Base-by-base conservation (phyloP, 352 stramenopile genomes). In the Phytophthora aleatoria region DNA sequence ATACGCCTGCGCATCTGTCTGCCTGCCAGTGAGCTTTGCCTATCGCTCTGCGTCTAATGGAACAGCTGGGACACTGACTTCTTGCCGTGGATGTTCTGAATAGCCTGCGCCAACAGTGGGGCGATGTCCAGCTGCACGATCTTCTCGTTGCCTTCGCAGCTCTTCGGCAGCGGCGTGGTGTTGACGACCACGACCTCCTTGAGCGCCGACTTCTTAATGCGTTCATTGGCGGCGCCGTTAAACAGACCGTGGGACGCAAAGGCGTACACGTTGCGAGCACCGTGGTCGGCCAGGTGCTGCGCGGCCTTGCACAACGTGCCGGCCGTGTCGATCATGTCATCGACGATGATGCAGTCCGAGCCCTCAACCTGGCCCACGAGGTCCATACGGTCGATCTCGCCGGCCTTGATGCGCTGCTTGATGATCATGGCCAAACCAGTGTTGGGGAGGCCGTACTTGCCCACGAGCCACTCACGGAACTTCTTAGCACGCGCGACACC, bases 311-410 rank as follows among this genome's bases (percentile, higher is more conserved):
- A 99, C 15, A 99, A 74, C 36, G 97, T 99, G 57, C 97, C 98
- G 39, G 97, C 98, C 42, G 98, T 99, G 82, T 99, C 98, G 71
- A 99, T 99, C 98, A 99, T 99, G 79, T 99, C 98, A 76, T 99
- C 98, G 15, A 99, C 98, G 63, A 99, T 99, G 71, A 99, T 99
- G 67, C 97, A 99, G 83, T 99, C 98, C 50, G 93, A 99, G 69
- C 97, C 97, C 54, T 97, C 92, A 20, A 99, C 98, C 62, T 98
- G 97, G 41, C 98, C 98, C 33, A 99, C 98, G 10, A 99, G 85
- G 78, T 99, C 98, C 98, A 99, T 99, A 57, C 90, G 85, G 75
- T 99, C 97, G 49, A 99, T 98, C 73, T 98, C 89, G 67, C 97
- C 97, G 51, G 97, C 95, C 72, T 97, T 97, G 59, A 98, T 92